Conservation (phyloP, 2,329 filamentous ascomycete genomes). For the Sarocladium brachiariae region DNA sequence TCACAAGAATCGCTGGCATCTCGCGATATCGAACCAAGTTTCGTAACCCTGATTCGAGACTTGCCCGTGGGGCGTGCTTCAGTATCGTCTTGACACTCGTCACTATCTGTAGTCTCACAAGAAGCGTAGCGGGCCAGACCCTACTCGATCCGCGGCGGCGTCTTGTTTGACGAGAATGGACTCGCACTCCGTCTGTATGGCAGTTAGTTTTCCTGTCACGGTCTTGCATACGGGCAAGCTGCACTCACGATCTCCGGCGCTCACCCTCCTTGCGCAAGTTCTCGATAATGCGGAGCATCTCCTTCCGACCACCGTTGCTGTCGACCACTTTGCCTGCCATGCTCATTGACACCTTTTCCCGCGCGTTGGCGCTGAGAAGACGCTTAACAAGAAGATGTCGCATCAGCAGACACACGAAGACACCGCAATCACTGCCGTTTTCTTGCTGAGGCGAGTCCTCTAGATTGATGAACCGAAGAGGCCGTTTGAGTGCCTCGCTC, state of each 20-base stretch:
- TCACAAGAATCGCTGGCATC: neutral
- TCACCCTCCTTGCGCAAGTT: slow-evolving; percentile 81
- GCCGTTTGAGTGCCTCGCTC: slow-evolving; percentile 56
- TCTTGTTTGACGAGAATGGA: slow-evolving; percentile 29
- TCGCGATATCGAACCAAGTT: too few relatives aligned
- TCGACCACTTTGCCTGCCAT: slow-evolving; percentile 81
- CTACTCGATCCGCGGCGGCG: slow-evolving; percentile 37
- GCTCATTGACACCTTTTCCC: slow-evolving; percentile 90
- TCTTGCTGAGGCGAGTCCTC: slow-evolving; percentile 84
- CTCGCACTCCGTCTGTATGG: slow-evolving; percentile 28
- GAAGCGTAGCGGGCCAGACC: slow-evolving; percentile 4
- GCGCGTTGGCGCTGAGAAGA: slow-evolving; percentile 69
- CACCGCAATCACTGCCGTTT: slow-evolving; percentile 88
- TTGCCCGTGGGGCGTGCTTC: neutral
- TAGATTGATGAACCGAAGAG: slow-evolving; percentile 71
- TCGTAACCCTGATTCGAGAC: too few relatives aligned
- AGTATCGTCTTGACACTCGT: neutral
- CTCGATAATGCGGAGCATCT: slow-evolving; percentile 88
- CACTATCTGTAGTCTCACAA: neutral
- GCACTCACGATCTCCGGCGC: slow-evolving; percentile 68
- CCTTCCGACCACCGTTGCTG: slow-evolving; percentile 71
- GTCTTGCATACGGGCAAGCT: neutral
- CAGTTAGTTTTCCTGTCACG: neutral
- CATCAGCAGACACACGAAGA: slow-evolving; percentile 95
- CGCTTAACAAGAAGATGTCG: slow-evolving; percentile 82